Evolutionary conservation across 2,329 filamentous ascomycete species (phyloP).

Genomic region (Talaromyces islandicus): DNA sequence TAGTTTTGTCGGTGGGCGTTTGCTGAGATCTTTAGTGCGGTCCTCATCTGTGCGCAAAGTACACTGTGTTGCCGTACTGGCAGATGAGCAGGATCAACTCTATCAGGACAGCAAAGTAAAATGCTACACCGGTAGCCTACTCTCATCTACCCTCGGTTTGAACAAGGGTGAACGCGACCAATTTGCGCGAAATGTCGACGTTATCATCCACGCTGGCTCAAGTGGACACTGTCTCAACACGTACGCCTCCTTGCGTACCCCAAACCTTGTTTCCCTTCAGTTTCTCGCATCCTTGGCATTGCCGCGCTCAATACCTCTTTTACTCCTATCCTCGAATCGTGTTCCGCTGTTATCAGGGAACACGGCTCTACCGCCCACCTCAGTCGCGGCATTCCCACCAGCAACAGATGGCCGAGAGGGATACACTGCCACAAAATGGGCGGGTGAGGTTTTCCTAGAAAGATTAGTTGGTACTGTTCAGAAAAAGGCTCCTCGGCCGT

Average conservation of each 20-base stretch:
- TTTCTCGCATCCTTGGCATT: conserved; percentile 16
- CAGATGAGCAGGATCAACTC: background rate
- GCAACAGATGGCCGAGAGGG: conserved; percentile 26
- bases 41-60: conserved; percentile 28
- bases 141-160: conserved; percentile 33
- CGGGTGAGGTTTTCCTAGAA: conserved; percentile 33
- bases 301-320: conserved; percentile 20
- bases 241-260: conserved; percentile 19
- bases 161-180: conserved; percentile 18
- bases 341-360: conserved; percentile 25
- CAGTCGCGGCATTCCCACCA: conserved; percentile 5
- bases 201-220: conserved; percentile 51
- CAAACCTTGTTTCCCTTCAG: conserved; percentile 21
- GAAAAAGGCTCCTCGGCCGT: background rate
- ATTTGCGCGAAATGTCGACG: conserved; percentile 29
- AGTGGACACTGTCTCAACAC: conserved; percentile 23
- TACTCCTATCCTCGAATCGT: conserved; percentile 24
- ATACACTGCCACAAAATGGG: conserved; percentile 35
- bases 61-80: conserved; percentile 39
- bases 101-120: conserved; percentile 25
- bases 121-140: conserved; percentile 33
- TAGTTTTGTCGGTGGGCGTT: conserved; percentile 32
- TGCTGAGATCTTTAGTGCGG: conserved; percentile 33
- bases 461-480: background rate
- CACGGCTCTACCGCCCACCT: conserved; percentile 14